A percentile compares a stretch with the other conserved stretches of the same genome.
Evolutionary conservation across 352 stramenopile species (phyloP).

Genomic region (Phytophthora hybrid): DNA sequence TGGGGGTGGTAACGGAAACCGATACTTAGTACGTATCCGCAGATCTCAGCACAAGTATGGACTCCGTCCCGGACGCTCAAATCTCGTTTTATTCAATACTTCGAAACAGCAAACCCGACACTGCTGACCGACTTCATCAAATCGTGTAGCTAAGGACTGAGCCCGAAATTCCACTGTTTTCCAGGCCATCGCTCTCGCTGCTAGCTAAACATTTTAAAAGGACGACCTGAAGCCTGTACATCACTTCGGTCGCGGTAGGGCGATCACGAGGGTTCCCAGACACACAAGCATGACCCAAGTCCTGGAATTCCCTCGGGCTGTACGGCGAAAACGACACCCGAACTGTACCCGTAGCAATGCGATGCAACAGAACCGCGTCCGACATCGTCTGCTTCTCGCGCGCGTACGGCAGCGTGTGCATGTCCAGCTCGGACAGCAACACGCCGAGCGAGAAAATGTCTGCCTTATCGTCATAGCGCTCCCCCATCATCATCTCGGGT

Average conservation of each 20-base stretch:
- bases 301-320: slow-evolving; percentile 11
- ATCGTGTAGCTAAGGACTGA: background rate
- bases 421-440: slow-evolving; percentile 20
- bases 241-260: slow-evolving; percentile 17
- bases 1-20: too few relatives aligned
- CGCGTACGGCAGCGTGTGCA: slow-evolving; percentile 17
- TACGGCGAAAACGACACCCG: slow-evolving; percentile 18
- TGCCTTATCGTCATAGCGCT: slow-evolving; percentile 19
- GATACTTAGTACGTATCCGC: too few relatives aligned
- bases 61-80: too few relatives aligned
- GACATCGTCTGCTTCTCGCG: slow-evolving; percentile 14
- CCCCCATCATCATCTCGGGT: slow-evolving; percentile 24
- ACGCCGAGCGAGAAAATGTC: slow-evolving; percentile 27
- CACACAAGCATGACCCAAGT: slow-evolving; percentile 10
- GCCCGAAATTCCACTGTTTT: too few relatives aligned
- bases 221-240: slow-evolving; percentile 18
- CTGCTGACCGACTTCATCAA: background rate
- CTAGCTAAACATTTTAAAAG: background rate
- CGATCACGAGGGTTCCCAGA: slow-evolving; percentile 13
- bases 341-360: slow-evolving; percentile 1
- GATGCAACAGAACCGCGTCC: slow-evolving; percentile 19
- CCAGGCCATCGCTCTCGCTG: background rate
- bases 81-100: background rate
- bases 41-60: too few relatives aligned
- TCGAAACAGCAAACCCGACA: background rate